Conservation (phyloP, 352 stramenopile genomes). For the Peronospora belbahrii region DNA sequence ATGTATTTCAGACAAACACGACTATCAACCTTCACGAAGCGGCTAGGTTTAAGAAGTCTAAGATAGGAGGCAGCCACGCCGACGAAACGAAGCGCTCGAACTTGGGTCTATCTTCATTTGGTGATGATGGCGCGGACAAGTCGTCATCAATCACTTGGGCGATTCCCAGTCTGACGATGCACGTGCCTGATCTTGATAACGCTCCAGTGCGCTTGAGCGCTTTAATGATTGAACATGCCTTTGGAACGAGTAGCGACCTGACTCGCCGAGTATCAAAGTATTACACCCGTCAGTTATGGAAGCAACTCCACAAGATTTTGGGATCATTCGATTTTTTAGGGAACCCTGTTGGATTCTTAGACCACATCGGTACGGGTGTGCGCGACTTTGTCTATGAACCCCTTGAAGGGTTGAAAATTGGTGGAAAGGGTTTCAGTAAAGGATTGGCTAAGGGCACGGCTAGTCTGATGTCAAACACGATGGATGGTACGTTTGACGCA, state of each 20-base stretch:
- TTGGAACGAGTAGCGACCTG: constrained; percentile 81
- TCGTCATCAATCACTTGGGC: constrained; percentile 59
- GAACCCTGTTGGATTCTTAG: constrained; percentile 84
- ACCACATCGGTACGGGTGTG: constrained; percentile 93
- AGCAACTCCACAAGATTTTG: constrained; percentile 85
- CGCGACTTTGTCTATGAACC: constrained; percentile 96
- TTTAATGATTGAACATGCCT: constrained; percentile 85
- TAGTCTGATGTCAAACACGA: constrained; percentile 80
- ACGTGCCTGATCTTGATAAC: constrained; percentile 85
- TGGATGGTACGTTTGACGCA: constrained; percentile 83
- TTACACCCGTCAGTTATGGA: constrained; percentile 84
- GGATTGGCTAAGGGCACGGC: constrained; percentile 81
- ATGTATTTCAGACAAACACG: constrained; percentile 71
- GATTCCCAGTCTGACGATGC: constrained; percentile 83
- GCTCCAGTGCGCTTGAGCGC: constrained; percentile 79
- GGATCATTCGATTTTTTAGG: constrained; percentile 86
- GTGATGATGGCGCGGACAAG: constrained; percentile 26
- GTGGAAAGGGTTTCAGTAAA: constrained; percentile 80
- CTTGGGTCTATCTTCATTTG: constrained; percentile 17
- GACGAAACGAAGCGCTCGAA: constrained; percentile 29
- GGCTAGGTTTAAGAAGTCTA: constrained; percentile 38
- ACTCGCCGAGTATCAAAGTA: constrained; percentile 84
- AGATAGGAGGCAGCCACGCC: constrained; percentile 12
- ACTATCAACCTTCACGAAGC: constrained; percentile 54
- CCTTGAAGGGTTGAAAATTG: constrained; percentile 87